A percentile compares a stretch with the other conserved stretches of the same genome.
These are phyloP conservation scores for Ophiocordyceps sinensis DNA, from an alignment of 2,329 filamentous ascomycete species.

Conservation along the genomic window DNA sequence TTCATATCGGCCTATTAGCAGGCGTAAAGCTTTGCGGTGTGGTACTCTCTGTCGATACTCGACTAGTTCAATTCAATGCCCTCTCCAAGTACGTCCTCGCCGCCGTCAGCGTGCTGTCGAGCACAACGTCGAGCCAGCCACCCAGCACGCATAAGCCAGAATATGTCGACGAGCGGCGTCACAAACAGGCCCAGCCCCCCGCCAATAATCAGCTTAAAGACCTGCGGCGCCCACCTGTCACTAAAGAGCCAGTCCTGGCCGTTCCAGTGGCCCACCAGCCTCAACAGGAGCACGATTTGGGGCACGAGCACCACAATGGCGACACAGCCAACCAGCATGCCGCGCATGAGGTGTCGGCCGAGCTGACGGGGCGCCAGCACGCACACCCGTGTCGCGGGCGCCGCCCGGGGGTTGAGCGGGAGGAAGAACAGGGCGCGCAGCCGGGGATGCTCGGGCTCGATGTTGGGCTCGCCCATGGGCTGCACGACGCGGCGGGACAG, in stretches of 20 bases:
- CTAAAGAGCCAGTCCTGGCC: conserved; percentile 32
- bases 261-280: too few relatives aligned
- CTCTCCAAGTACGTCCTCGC: too few relatives aligned
- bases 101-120: too few relatives aligned
- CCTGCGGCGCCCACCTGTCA: conserved; percentile 28
- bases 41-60: too few relatives aligned
- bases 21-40: too few relatives aligned
- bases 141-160: conserved; percentile 35
- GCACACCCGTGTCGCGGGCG: not conserved
- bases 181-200: conserved; percentile 29
- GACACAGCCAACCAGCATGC: conserved; percentile 12
- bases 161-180: conserved; percentile 31
- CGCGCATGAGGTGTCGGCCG: conserved; percentile 13
- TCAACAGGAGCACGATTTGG: too few relatives aligned
- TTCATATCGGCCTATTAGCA: too few relatives aligned
- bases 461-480: conserved; percentile 27
- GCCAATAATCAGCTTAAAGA: conserved; percentile 35
- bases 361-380: conserved; percentile 4
- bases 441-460: conserved; percentile 17
- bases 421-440: conserved; percentile 31
- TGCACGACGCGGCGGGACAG: conserved; percentile 28
- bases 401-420: not conserved
- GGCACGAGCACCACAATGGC: too few relatives aligned
- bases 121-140: conserved; percentile 21
- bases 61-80: too few relatives aligned